A percentile compares a stretch with the other conserved stretches of the same genome.
phyloP scores from a whole-genome alignment of 345 rosid genomes.

The Hypericum perforatum region DNA sequence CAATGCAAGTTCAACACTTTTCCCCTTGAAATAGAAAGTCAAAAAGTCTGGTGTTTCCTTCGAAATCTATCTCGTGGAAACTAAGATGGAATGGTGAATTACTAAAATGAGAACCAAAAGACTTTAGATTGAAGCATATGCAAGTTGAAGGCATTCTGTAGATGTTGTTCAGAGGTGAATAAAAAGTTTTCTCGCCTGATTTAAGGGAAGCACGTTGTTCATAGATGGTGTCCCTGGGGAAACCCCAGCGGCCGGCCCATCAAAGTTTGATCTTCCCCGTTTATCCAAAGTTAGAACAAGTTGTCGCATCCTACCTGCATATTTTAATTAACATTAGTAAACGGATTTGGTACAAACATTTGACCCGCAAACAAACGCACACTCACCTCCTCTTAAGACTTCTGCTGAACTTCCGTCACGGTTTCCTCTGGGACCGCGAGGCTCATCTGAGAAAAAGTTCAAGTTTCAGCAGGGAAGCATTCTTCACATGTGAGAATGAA shows the following conservation, averaged over 20 bases:
- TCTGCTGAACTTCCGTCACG: conserved; percentile 45
- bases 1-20: no score
- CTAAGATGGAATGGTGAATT: no score
- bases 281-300: conserved; percentile 61
- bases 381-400: conserved; percentile 64
- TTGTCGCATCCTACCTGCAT: conserved; percentile 57
- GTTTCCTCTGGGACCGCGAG: conserved; percentile 38
- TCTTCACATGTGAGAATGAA: no score
- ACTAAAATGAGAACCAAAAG: no score
- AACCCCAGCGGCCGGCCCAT: conserved; percentile 37
- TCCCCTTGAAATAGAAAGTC: no score
- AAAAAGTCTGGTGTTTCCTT: no score
- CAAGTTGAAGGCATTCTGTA: no score
- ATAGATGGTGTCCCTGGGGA: conserved; percentile 34
- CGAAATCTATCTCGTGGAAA: no score
- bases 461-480: conserved; percentile 1
- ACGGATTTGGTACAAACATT: conserved; percentile 6
- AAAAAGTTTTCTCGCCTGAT: conserved; percentile 27
- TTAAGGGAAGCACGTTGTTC: conserved; percentile 35
- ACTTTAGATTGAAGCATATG: no score
- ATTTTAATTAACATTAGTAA: neutral
- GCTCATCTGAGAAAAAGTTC: conserved; percentile 43
- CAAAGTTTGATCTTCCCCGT: conserved; percentile 54
- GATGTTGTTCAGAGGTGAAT: neutral
- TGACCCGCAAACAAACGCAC: conserved; percentile 12